phyloP scores from a whole-genome alignment of 2,329 filamentous ascomycete species.

The Beauveria varroae region DNA sequence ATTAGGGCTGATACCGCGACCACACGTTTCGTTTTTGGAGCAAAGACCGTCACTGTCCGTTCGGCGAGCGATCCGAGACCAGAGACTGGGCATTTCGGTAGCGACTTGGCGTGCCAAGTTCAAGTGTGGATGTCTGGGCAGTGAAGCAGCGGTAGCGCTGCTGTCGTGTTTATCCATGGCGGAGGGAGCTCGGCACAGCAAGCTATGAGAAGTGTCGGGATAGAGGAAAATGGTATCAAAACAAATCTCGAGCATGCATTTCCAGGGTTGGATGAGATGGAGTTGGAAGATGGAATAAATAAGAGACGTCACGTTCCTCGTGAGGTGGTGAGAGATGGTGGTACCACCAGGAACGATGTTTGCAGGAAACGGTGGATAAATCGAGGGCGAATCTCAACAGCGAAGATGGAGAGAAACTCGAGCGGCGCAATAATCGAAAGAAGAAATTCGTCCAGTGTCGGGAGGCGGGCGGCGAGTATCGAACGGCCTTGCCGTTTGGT shows the following conservation, averaged over 20 bases:
- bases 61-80: slow-evolving; percentile 3
- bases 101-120: slow-evolving; percentile 5
- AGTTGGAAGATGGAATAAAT: not conserved
- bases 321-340: not conserved
- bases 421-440: not conserved
- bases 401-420: not conserved
- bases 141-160: slow-evolving; percentile 1
- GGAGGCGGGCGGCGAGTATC: not conserved
- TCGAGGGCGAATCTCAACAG: not conserved
- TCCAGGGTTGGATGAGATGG: not conserved
- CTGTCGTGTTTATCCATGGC: slow-evolving; percentile 3
- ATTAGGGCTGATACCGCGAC: slow-evolving; percentile 49
- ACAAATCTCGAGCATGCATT: slow-evolving; percentile 1
- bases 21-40: slow-evolving; percentile 39
- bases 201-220: not conserved
- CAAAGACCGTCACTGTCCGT: not conserved
- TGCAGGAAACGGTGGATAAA: not conserved
- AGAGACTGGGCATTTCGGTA: slow-evolving; percentile 3
- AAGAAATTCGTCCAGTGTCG: not conserved
- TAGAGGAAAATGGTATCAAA: not conserved
- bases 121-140: not conserved
- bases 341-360: slow-evolving; percentile 9
- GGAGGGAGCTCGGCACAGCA: not conserved
- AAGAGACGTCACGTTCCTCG: slow-evolving; percentile 9
- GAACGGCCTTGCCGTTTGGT: not conserved